Evolutionary conservation across 1,284 basidiomycete species (phyloP).

Genomic region (Ustilago shanxiensis): DNA sequence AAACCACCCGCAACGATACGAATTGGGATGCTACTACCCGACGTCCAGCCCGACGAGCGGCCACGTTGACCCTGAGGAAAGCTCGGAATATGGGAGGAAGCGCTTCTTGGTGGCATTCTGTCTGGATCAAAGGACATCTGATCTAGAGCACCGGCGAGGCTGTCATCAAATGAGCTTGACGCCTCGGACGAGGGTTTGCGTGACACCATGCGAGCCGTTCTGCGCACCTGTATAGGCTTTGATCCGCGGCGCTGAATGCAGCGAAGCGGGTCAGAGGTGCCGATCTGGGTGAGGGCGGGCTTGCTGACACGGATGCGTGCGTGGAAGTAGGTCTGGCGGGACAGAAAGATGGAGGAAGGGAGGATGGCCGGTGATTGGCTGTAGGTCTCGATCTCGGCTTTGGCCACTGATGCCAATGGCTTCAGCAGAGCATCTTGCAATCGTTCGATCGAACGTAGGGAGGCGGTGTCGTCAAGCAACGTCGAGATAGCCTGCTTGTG

Average conservation of each 20-base stretch:
- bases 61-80: slow-evolving; percentile 51
- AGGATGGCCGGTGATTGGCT: slow-evolving; percentile 47
- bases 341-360: slow-evolving; percentile 42
- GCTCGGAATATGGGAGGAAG: slow-evolving; percentile 43
- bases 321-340: slow-evolving; percentile 49
- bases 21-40: slow-evolving; percentile 51
- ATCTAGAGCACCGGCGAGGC: slow-evolving; percentile 38
- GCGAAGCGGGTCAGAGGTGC: not conserved
- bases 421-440: not conserved
- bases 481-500: slow-evolving; percentile 19
- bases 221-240: slow-evolving; percentile 36
- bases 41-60: slow-evolving; percentile 38
- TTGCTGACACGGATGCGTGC: slow-evolving; percentile 19
- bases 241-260: slow-evolving; percentile 26
- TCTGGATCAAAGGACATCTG: slow-evolving; percentile 34
- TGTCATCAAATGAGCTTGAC: slow-evolving; percentile 29
- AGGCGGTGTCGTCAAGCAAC: not conserved
- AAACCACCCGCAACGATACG: slow-evolving; percentile 50
- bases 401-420: slow-evolving; percentile 27
- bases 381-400: slow-evolving; percentile 53
- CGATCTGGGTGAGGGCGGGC: not conserved
- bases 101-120: slow-evolving; percentile 19
- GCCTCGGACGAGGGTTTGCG: slow-evolving; percentile 24
- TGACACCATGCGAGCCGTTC: slow-evolving; percentile 34
- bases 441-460: slow-evolving; percentile 1